Evolutionary conservation across 208 protist species (phyloP).

Genomic region (Trypanosoma theileri): DNA sequence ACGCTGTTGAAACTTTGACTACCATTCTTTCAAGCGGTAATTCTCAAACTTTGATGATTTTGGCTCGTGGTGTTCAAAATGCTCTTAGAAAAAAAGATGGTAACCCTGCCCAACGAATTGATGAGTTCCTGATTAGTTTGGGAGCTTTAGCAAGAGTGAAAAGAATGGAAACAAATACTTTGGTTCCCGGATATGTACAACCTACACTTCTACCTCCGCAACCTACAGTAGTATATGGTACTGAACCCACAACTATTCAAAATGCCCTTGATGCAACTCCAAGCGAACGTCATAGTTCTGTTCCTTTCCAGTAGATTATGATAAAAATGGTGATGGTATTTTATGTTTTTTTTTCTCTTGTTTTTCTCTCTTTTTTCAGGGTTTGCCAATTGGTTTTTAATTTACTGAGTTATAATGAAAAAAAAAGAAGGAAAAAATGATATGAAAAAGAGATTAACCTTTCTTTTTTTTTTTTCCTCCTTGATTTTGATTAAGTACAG

Average conservation of each 20-base stretch:
- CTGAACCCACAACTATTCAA: constrained; percentile 15
- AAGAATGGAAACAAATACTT: constrained; percentile 1
- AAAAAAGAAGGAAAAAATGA: not conserved
- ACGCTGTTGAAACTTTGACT: constrained; percentile 37
- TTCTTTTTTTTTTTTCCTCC: constrained; percentile 19
- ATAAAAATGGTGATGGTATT: not conserved
- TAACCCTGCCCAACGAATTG: constrained; percentile 42
- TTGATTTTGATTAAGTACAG: not conserved
- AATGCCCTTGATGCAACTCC: constrained; percentile 17
- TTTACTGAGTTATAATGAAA: not conserved
- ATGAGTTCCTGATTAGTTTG: constrained; percentile 60
- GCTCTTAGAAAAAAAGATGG: constrained; percentile 26
- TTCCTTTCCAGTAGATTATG: constrained; percentile 23
- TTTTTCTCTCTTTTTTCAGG: constrained; percentile 16
- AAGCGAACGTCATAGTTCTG: constrained; percentile 24
- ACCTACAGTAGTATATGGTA: constrained; percentile 11
- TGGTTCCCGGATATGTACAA: not conserved
- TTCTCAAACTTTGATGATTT: constrained; percentile 28
- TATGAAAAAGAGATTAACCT: constrained; percentile 3
- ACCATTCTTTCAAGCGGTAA: constrained; percentile 39
- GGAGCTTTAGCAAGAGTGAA: constrained; percentile 16
- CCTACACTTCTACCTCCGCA: not conserved
- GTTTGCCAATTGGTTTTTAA: constrained; percentile 20
- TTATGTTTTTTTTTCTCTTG: constrained; percentile 5
- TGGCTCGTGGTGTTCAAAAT: constrained; percentile 49